Evolutionary conservation across 2,329 filamentous ascomycete species (phyloP), one percentile per base, ranked within the genome.

Genomic region (Botrytis pseudocinerea): DNA sequence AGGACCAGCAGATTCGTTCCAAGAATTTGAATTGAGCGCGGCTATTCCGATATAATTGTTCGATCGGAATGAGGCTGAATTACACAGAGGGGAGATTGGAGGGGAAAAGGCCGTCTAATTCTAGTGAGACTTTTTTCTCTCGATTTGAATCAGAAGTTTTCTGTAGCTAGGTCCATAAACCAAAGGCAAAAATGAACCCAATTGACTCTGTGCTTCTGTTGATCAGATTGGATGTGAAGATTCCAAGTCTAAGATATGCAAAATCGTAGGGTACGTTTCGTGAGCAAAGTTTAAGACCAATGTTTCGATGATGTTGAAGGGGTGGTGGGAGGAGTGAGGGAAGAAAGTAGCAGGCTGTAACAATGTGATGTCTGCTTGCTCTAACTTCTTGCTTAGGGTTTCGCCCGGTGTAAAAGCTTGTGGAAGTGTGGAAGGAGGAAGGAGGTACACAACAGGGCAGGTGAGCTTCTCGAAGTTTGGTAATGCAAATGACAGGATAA

Each of bases 391-490:
- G 35, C 22, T 59, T 66, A 35, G 38, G 61, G 38, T 32, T 40
- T 70, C 28, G 40, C 16, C 62, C 57, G 40, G 68, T 48, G 48
- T 66, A 46, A 54, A 65, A 32, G n/a, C 32, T 66, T 60, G 70
- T 71, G 70, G 46, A 42, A 28, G 64, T 54, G 64, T 66, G 64
- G 70, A 57, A 59, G 40, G 61, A 66, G 61, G 44, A 66, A 51
- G 46, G 40, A 59, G 61, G 61, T 44, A 54, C 61, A 71, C 70
- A 70, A 48, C 68, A 70, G 68, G 61, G 48, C 70, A 71, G 70
- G 61, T 68, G 70, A 71, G 61, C 70, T 71, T 66, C 70, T 71
- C 32, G 48, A 66, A 65, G 46, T 71, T 71, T 60, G 70, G 70
- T 68, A 71, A 66, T 32, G 69, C 64, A 66, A 66, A 40, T 66